These are phyloP conservation scores for Hymenotorrendiella dingleyae DNA, from an alignment of 2,329 filamentous ascomycete species.

Conservation along the genomic window DNA sequence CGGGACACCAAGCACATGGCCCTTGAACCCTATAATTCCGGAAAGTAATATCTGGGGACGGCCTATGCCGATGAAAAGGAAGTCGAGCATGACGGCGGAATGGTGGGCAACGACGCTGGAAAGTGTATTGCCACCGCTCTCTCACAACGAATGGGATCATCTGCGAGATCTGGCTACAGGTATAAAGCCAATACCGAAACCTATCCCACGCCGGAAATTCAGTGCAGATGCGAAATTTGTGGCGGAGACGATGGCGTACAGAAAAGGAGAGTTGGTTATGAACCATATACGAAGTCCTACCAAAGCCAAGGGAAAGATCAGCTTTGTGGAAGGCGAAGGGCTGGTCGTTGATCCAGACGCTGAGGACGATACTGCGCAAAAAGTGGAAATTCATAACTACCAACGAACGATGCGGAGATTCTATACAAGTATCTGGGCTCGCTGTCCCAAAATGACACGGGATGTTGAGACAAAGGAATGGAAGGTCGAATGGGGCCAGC, in stretches of 20 bases:
- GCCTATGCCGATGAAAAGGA: slow-evolving; percentile 34
- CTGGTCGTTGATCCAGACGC: not conserved
- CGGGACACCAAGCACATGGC: too few relatives aligned
- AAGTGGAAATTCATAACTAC: slow-evolving; percentile 2
- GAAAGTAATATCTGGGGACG: slow-evolving; percentile 45
- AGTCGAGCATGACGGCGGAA: slow-evolving; percentile 38
- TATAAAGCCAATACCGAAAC: slow-evolving; percentile 9
- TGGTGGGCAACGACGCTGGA: slow-evolving; percentile 43
- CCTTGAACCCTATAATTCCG: slow-evolving; percentile 37
- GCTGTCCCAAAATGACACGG: slow-evolving; percentile 38
- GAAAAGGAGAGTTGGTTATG: not conserved
- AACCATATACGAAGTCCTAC: slow-evolving; percentile 1
- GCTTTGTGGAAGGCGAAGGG: not conserved
- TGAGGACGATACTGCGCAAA: too few relatives aligned
- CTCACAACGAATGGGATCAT: slow-evolving; percentile 48
- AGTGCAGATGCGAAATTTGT: not conserved
- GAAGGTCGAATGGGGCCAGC: slow-evolving; percentile 41
- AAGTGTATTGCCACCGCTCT: slow-evolving; percentile 49
- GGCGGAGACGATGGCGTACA: not conserved
- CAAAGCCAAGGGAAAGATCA: not conserved
- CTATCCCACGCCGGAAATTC: slow-evolving; percentile 20
- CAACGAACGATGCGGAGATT: slow-evolving; percentile 41
- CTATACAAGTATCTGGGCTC: slow-evolving; percentile 40
- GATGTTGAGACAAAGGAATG: slow-evolving; percentile 27
- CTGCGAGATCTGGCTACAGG: slow-evolving; percentile 42